A percentile compares a stretch with the other conserved stretches of the same genome.
Evolutionary conservation across 192 early-diverging fungal genomes (phyloP).

Genomic region (Podila epicladia): DNA sequence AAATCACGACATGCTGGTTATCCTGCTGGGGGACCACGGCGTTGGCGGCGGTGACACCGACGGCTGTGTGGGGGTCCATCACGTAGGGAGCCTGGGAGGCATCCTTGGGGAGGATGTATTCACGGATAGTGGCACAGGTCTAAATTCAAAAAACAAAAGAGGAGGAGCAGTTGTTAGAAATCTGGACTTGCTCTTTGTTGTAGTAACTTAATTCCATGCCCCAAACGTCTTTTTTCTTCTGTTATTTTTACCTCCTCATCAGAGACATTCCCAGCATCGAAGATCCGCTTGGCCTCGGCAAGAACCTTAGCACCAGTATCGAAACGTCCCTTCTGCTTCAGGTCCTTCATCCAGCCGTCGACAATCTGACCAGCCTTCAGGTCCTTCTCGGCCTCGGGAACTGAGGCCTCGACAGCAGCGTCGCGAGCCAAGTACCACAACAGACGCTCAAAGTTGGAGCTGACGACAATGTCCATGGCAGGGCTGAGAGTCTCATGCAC

Average conservation of each 20-base stretch:
- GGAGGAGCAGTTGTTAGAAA: neutral
- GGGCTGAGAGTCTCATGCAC: slow-evolving; percentile 87
- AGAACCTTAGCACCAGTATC: slow-evolving; percentile 69
- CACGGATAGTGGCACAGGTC: slow-evolving; percentile 79
- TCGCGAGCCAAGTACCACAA: slow-evolving; percentile 90
- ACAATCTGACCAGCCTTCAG: slow-evolving; percentile 68
- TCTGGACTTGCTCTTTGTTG: too few relatives aligned
- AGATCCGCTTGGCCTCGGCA: slow-evolving; percentile 71
- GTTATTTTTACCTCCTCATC: slow-evolving; percentile 61
- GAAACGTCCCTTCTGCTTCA: slow-evolving; percentile 80
- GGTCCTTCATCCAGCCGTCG: slow-evolving; percentile 78
- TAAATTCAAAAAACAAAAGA: slow-evolving; percentile 34
- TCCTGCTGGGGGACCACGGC: slow-evolving; percentile 16
- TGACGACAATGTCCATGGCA: slow-evolving; percentile 98
- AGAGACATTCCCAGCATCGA: slow-evolving; percentile 78
- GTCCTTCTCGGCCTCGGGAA: slow-evolving; percentile 52
- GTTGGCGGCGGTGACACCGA: slow-evolving; percentile 91
- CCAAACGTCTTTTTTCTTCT: neutral
- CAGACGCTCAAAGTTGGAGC: slow-evolving; percentile 97
- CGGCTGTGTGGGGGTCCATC: slow-evolving; percentile 96
- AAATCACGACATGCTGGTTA: slow-evolving; percentile 54
- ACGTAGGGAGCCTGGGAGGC: slow-evolving; percentile 69
- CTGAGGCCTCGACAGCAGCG: slow-evolving; percentile 52
- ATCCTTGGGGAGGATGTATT: slow-evolving; percentile 66
- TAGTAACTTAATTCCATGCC: neutral